These are phyloP conservation scores for Juglanconis sp. DNA, from an alignment of 2,329 filamentous ascomycete genomes.

Conservation along the genomic window DNA sequence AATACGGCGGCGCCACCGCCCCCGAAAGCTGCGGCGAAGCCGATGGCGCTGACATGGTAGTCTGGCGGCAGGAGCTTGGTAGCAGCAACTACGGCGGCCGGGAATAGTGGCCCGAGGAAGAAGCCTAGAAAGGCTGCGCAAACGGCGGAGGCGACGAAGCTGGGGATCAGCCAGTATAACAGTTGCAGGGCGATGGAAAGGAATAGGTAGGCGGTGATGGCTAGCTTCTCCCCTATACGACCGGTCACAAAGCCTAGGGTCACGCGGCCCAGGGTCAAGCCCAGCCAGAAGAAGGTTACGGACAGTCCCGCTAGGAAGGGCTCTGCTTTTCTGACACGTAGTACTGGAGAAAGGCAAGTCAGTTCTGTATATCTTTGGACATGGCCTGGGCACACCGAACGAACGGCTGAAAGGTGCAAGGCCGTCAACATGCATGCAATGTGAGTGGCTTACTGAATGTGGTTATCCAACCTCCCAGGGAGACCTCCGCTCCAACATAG, in stretches of 20 bases:
- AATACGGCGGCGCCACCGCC: conserved; percentile 67
- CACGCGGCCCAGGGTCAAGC: conserved; percentile 71
- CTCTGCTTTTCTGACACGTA: conserved; percentile 66
- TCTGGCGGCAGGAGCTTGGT: conserved; percentile 72
- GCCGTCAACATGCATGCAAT: too few relatives aligned
- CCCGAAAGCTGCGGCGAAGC: conserved; percentile 76
- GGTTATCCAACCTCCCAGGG: conserved; percentile 65
- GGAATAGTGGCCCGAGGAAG: conserved; percentile 77
- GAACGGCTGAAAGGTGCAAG: too few relatives aligned
- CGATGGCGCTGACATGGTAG: conserved; percentile 75
- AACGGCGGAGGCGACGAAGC: conserved; percentile 69
- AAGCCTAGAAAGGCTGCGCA: conserved; percentile 72
- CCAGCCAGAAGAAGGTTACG: conserved; percentile 81
- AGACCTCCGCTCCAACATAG: conserved; percentile 77
- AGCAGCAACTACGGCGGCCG: conserved; percentile 67
- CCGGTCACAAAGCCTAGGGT: conserved; percentile 74
- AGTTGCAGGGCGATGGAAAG: conserved; percentile 63
- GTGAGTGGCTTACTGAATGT: conserved; percentile 47
- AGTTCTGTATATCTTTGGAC: conserved; percentile 10
- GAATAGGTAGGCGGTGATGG: conserved; percentile 61
- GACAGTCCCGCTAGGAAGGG: conserved; percentile 72
- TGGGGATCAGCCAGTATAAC: conserved; percentile 78
- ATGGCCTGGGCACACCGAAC: too few relatives aligned
- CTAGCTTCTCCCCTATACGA: conserved; percentile 66
- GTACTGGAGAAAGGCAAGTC: conserved; percentile 41